Base-by-base conservation (phyloP, 1,139 yeast species). In the Nadsonia commutata region DNA sequence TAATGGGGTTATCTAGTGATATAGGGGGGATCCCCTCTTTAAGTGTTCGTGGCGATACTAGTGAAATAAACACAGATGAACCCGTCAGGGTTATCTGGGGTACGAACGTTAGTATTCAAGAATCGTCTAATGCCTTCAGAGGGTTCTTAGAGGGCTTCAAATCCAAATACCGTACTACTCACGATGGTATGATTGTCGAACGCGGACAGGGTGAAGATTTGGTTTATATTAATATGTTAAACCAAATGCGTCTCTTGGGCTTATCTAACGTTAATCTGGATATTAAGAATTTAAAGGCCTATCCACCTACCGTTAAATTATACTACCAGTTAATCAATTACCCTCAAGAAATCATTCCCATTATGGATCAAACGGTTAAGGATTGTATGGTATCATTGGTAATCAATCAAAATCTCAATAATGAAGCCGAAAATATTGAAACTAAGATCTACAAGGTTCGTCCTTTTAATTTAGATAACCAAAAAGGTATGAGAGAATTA, bases 51-150 rank as follows among this genome's bases (percentile, higher is more conserved):
- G 33, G 33, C n/a, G 33, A 27, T 27, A 27, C 33, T 13, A 27
- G 33, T 27, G 56, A 56, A 19, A 55, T 48, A 18, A 67, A 66
- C 42, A 63, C 67, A 17, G 78, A 73, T 47, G 93, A 80, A 51
- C 93, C 94, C 1, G 76, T 79, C 31, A 74, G 94, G 56, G 94
- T 90, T 45, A 88, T 90, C 56, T 90, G 99, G 99, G 99, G 99
- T 60, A 90, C 99, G 1, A 88, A 90, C 58, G 95, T 90, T 23
- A 81, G 94, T 38, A 86, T 93, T 54, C 83, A 78, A 55, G 95
- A 90, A 56, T 80, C 90, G 54, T 74, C 84, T 43, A 79, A 76
- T 51, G 71, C 74, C 43, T 90, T 90, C 65, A 71, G 94, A 51
- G 80, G 80, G 51, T 93, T 90, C 53, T 65, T 90, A 55, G 78